Conservation (phyloP, 2,329 filamentous ascomycete species). For the Diaporthe sp. region DNA sequence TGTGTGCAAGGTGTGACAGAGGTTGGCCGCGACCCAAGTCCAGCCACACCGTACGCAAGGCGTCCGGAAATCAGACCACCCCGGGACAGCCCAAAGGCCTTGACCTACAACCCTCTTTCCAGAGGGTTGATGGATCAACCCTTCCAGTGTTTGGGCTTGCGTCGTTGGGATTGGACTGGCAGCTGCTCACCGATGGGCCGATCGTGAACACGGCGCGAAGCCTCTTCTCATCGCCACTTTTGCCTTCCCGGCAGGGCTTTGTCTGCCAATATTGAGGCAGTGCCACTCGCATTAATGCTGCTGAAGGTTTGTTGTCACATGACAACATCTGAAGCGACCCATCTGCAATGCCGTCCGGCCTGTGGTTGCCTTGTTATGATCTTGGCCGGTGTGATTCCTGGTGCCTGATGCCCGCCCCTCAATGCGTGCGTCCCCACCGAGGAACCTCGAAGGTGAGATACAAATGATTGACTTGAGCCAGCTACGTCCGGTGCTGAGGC, state of each 20-base stretch:
- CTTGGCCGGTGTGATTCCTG: background rate
- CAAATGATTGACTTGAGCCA: background rate
- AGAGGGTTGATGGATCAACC: background rate
- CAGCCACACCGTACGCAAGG: background rate
- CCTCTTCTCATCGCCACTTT: background rate
- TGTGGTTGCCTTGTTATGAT: background rate
- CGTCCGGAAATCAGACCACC: background rate
- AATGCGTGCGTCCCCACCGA: no score
- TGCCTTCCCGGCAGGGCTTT: background rate
- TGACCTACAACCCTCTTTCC: background rate
- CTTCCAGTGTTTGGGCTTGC: background rate
- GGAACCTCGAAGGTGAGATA: background rate
- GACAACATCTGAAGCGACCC: background rate
- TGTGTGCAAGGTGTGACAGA: background rate
- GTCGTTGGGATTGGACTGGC: background rate
- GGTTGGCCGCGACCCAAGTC: background rate
- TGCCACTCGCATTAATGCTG: background rate
- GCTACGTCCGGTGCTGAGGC: background rate
- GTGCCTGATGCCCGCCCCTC: background rate
- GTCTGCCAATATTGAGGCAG: background rate
- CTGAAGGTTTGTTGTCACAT: background rate
- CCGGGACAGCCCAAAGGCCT: background rate
- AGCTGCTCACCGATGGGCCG: background rate
- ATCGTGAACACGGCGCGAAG: background rate
- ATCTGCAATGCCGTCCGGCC: no score